Evolutionary conservation across 371 early-diverging fungal species (phyloP).

Genomic region (Saksenaea vasiformis): DNA sequence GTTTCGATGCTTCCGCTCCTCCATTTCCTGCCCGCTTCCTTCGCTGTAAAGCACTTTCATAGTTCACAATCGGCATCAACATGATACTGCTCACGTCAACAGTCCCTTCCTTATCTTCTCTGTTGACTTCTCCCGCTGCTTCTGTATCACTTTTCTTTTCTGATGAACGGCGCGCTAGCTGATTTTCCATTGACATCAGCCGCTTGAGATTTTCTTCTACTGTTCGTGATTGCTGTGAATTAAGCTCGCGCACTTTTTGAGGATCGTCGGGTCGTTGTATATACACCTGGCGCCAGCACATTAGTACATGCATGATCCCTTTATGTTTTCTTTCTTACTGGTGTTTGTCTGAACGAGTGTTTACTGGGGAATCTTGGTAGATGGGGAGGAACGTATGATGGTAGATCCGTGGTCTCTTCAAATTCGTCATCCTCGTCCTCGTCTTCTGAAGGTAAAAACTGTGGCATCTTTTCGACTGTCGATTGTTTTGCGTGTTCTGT

Average conservation of each 20-base stretch:
- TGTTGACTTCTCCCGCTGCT: neutral
- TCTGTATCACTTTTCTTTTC: slow-evolving; percentile 19
- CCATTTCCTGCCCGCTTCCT: slow-evolving; percentile 25
- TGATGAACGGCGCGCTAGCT: slow-evolving; percentile 41
- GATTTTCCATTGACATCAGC: slow-evolving; percentile 58
- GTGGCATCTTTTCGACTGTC: slow-evolving; percentile 33
- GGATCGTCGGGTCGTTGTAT: slow-evolving; percentile 61
- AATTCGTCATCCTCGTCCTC: slow-evolving; percentile 45
- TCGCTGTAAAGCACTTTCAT: slow-evolving; percentile 51
- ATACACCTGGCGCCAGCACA: slow-evolving; percentile 48
- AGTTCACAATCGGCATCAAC: slow-evolving; percentile 56
- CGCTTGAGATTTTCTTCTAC: slow-evolving; percentile 65
- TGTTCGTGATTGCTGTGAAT: slow-evolving; percentile 63
- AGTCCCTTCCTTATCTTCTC: slow-evolving; percentile 2
- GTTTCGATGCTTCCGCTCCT: neutral
- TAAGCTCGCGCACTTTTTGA: slow-evolving; percentile 60
- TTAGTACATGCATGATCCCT: neutral
- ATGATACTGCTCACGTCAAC: slow-evolving; percentile 9
- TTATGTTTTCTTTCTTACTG: slow-evolving; percentile 38
- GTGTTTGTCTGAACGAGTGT: slow-evolving; percentile 63
- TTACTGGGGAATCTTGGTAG: slow-evolving; percentile 61
- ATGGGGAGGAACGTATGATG: slow-evolving; percentile 54
- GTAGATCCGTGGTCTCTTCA: slow-evolving; percentile 23
- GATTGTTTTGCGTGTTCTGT: slow-evolving; percentile 19
- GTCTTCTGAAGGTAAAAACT: slow-evolving; percentile 47